Evolutionary conservation across 2,329 filamentous ascomycete genomes (phyloP).

Genomic region (Claviceps sp.): DNA sequence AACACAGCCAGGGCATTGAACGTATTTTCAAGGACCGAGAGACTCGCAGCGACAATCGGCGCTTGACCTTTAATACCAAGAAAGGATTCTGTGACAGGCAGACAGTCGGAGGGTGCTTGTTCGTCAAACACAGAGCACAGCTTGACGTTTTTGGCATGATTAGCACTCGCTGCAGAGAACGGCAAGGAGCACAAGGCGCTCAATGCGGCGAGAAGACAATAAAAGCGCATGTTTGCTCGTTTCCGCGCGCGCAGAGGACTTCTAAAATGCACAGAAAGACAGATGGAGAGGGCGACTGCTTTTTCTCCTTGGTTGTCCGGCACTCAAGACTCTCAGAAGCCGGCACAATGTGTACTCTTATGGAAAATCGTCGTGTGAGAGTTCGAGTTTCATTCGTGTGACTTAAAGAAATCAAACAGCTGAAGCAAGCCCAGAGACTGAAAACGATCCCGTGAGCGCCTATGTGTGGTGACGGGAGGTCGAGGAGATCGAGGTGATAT

Average conservation of each 20-base stretch:
- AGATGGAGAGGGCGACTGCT: not conserved
- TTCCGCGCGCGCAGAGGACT: not conserved
- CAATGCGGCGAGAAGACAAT: not conserved
- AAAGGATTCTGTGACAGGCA: not conserved
- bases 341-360: not conserved
- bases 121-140: slow-evolving; percentile 3
- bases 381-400: not conserved
- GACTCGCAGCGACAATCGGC: not conserved
- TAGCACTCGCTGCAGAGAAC: not conserved
- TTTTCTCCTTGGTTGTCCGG: not conserved
- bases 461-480: not conserved
- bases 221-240: not conserved
- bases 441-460: not conserved
- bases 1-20: slow-evolving; percentile 58
- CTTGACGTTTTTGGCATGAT: not conserved
- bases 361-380: not conserved
- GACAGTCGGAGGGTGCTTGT: not conserved
- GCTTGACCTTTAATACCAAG: not conserved
- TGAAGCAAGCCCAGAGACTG: not conserved
- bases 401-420: not conserved
- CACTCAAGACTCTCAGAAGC: not conserved
- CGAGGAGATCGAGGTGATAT: not conserved
- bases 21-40: slow-evolving; percentile 31
- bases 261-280: too few relatives aligned
- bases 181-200: not conserved